Conservation (phyloP, 192 early-diverging fungal species). For the Coemansia sp. region DNA sequence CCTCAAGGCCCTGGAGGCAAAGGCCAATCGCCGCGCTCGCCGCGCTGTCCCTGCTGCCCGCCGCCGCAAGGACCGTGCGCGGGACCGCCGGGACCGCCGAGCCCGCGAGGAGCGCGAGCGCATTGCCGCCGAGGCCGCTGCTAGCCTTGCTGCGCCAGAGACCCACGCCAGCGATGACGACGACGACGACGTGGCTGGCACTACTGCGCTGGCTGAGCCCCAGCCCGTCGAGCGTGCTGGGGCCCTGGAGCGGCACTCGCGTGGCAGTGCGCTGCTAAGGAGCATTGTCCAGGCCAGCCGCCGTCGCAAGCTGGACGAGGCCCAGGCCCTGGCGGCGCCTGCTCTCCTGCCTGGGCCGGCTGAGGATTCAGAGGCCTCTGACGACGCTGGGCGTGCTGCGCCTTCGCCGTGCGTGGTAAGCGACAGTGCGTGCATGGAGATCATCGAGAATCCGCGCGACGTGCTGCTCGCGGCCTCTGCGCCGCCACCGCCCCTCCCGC, state of each 20-base stretch:
- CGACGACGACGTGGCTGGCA: slow-evolving; percentile 4
- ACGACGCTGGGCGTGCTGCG: not conserved
- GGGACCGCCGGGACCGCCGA: slow-evolving; percentile 36
- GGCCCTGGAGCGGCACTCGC: slow-evolving; percentile 29
- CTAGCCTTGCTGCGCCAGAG: not conserved
- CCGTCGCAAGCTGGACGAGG: slow-evolving; percentile 28
- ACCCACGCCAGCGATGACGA: slow-evolving; percentile 17
- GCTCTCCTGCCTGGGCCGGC: not conserved
- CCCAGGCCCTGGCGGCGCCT: not conserved
- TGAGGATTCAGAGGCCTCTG: not conserved
- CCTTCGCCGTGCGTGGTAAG: not conserved
- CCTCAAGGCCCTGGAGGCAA: slow-evolving; percentile 66
- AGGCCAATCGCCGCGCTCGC: slow-evolving; percentile 39
- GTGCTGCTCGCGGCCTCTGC: not conserved
- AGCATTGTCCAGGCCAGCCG: slow-evolving; percentile 53
- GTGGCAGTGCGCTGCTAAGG: slow-evolving; percentile 41
- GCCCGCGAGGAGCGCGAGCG: slow-evolving; percentile 40
- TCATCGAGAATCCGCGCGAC: not conserved
- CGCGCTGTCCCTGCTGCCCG: slow-evolving; percentile 39
- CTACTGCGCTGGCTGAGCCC: not conserved
- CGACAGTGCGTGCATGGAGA: not conserved
- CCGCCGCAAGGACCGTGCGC: slow-evolving; percentile 54
- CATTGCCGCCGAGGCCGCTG: slow-evolving; percentile 38
- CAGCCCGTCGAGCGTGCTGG: not conserved
- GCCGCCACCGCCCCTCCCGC: not conserved